These are phyloP conservation scores for Solanum hybrid DNA, from an alignment of 305 asterid species.

Conservation along the genomic window DNA sequence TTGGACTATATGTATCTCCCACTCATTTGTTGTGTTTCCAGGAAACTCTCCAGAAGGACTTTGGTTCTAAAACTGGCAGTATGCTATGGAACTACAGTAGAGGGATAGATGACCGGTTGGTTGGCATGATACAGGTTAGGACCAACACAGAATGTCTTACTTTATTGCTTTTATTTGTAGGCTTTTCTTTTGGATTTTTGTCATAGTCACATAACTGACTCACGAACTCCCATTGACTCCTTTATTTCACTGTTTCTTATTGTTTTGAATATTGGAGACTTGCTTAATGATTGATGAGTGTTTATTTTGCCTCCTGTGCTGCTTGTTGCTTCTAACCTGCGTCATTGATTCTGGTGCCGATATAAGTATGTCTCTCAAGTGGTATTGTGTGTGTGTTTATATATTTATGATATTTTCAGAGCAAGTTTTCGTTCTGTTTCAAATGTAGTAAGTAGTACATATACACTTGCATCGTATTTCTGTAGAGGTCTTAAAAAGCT, in stretches of 20 bases:
- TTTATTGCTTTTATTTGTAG: neutral
- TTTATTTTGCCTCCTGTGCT: neutral
- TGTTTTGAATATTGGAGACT: neutral
- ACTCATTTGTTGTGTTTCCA: slow-evolving; percentile 18
- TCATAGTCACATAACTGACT: neutral
- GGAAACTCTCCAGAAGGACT: slow-evolving; percentile 93
- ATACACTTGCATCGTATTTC: neutral
- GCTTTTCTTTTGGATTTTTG: neutral
- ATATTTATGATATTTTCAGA: neutral
- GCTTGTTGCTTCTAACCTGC: neutral
- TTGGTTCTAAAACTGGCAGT: slow-evolving; percentile 84
- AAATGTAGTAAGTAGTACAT: neutral
- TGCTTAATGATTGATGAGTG: neutral
- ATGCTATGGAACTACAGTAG: slow-evolving; percentile 91
- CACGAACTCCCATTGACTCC: neutral
- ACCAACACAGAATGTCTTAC: neutral
- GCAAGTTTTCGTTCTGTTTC: slow-evolving; percentile 4
- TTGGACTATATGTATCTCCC: neutral
- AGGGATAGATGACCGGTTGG: slow-evolving; percentile 77
- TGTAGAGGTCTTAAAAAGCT: neutral
- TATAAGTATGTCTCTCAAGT: neutral
- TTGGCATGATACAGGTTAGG: slow-evolving; percentile 57
- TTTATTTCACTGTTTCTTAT: neutral
- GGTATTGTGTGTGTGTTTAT: neutral
- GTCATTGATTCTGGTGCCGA: neutral